These are phyloP conservation scores for Ehretia macrophylla DNA, from an alignment of 257 asterid species.

Conservation along the genomic window DNA sequence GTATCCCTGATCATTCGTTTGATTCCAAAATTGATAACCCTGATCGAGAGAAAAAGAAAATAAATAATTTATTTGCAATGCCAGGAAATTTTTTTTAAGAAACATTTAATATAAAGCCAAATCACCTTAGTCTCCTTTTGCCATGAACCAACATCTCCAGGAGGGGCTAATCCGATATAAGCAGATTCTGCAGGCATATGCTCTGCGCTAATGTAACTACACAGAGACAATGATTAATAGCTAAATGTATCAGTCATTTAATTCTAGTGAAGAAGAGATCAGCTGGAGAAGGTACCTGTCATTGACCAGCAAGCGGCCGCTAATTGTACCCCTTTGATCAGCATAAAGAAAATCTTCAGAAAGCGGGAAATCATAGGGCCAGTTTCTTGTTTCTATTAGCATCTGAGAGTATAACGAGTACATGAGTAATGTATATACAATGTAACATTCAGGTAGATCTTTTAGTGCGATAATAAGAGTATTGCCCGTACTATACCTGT, in stretches of 20 bases:
- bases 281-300: slow-evolving; percentile 32
- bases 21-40: slow-evolving; percentile 84
- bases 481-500: slow-evolving; percentile 34
- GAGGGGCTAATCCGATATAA: slow-evolving; percentile 67
- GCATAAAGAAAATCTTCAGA: slow-evolving; percentile 47
- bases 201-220: slow-evolving; percentile 14
- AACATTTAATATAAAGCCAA: neutral
- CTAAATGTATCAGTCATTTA: too few relatives aligned
- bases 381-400: slow-evolving; percentile 43
- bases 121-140: slow-evolving; percentile 56
- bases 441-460: neutral
- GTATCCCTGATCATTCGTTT: slow-evolving; percentile 37
- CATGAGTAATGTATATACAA: neutral
- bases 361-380: slow-evolving; percentile 80
- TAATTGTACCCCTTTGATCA: slow-evolving; percentile 47
- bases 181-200: slow-evolving; percentile 41
- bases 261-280: neutral
- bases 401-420: slow-evolving; percentile 8
- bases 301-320: slow-evolving; percentile 49
- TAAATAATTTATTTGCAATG: neutral
- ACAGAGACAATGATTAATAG: too few relatives aligned
- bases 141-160: slow-evolving; percentile 74
- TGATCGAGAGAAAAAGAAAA: slow-evolving; percentile 8
- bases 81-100: neutral
- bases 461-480: neutral